Percentiles rank a stretch among this genome's conserved stretches.
Conservation (phyloP, 2,329 filamentous ascomycete genomes). For the Orbilia oligospora region DNA sequence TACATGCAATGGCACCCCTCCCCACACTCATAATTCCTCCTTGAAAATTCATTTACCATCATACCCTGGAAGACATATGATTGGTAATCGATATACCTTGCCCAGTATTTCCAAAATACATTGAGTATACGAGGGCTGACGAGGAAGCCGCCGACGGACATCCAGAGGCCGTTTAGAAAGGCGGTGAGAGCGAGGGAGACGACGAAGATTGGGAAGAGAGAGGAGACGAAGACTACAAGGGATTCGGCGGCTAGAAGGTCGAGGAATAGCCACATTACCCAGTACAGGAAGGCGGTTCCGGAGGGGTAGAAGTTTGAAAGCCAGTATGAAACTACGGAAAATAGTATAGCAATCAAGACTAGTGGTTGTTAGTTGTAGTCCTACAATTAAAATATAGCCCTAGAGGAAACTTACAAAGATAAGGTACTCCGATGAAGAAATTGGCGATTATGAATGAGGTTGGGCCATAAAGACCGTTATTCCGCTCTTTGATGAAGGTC, state of each 20-base stretch:
- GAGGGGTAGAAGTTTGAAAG: constrained; percentile 80
- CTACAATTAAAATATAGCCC: background rate
- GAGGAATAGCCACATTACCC: constrained; percentile 87
- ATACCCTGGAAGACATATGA: constrained; percentile 89
- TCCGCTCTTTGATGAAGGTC: constrained; percentile 81
- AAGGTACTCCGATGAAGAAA: constrained; percentile 84
- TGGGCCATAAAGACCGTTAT: constrained; percentile 84
- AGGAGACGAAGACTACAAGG: constrained; percentile 82
- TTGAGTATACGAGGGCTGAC: constrained; percentile 81
- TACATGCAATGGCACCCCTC: constrained; percentile 80
- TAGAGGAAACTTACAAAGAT: constrained; percentile 71
- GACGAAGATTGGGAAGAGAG: constrained; percentile 83
- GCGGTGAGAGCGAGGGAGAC: constrained; percentile 83
- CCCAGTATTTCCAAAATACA: constrained; percentile 87
- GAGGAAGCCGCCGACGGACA: constrained; percentile 87
- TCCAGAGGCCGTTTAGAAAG: constrained; percentile 91
- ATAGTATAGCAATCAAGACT: constrained; percentile 81
- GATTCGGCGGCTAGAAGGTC: constrained; percentile 86
- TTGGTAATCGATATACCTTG: constrained; percentile 91
- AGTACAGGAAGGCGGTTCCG: constrained; percentile 79
- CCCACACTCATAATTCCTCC: constrained; percentile 75
- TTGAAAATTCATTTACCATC: constrained; percentile 89
- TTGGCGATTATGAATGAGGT: constrained; percentile 81
- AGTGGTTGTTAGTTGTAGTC: constrained; percentile 6
- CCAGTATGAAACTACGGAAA: constrained; percentile 84